phyloP scores from a whole-genome alignment of 139 green algal species.

The Micractinium conductrix region DNA sequence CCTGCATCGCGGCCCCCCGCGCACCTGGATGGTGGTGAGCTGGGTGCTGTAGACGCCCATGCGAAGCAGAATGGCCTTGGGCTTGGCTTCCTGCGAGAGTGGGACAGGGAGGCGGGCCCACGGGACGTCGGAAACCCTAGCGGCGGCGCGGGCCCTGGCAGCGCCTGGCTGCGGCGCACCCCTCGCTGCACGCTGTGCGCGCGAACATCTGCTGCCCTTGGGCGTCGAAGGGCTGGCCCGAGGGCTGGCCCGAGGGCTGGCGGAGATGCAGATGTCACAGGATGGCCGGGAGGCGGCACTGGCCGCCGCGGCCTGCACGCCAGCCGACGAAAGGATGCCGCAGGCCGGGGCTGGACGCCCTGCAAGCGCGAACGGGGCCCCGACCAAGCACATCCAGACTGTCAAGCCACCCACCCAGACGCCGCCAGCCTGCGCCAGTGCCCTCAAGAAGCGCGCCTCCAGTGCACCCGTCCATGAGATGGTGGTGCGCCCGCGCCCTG shows the following conservation, averaged over 20 bases:
- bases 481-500: neutral
- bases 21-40: slow-evolving; percentile 28
- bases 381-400: neutral
- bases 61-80: slow-evolving; percentile 26
- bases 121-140: neutral
- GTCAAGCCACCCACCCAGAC: slow-evolving; percentile 22
- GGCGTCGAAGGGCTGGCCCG: neutral
- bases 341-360: neutral
- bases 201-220: no score
- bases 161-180: no score
- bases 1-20: neutral
- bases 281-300: no score
- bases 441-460: slow-evolving; percentile 25
- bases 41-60: slow-evolving; percentile 27
- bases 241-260: no score
- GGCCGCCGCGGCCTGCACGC: no score
- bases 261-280: neutral
- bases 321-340: neutral
- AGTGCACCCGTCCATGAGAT: slow-evolving; percentile 8
- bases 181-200: no score
- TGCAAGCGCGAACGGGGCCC: no score
- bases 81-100: slow-evolving; percentile 13
- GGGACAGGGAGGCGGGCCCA: no score
- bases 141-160: neutral
- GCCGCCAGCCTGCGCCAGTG: slow-evolving; percentile 20